Evolutionary conservation across 1,284 basidiomycete species (phyloP), one percentile per base, ranked within the genome.

Genomic region (Kwoniella shivajii): DNA sequence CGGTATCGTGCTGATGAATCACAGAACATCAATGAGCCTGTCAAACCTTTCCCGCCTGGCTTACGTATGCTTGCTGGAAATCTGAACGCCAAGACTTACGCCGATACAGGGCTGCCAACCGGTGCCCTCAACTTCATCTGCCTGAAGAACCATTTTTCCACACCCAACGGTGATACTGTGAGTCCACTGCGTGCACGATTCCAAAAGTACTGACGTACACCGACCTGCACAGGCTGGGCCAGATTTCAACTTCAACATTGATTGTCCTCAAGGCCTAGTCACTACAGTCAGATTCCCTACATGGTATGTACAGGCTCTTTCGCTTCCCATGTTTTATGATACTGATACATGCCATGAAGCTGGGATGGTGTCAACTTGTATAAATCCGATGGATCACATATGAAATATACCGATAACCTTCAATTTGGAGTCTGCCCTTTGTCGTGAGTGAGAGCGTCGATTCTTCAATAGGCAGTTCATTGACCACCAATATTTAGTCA

Each of bases 341-440:
- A 18, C 33, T 47, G 43, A 54, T 20, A 13, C 2, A n/a, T 5
- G 7, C 18, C 13, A 6, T 1, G 2, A 24, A 57, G 56, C 45
- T 73, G 69, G 69, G 67, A 75, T 49, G 72, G 72, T 29, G 48
- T 57, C n/a, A 67, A 71, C 54, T 54, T 72, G n/a, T 74, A 67
- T 55, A 56, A 54, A 34, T 29, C 60, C 0, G 67, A 73, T 52
- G 54, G 48, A 10, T 63, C 64, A 0, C 72, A 75, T 59, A 66
- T 75, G 62, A 34, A 61, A 4, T 72, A 67, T 56, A 69, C 69
- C 0, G 50, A 57, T 41, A 54, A 51, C 34, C 54, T 39, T 33
- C 49, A 50, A 37, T 48, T 53, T 49, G 64, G 66, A n/a, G 22
- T 60, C 1, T 75, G 73, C 49, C 73, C 73, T 1, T 53, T 48